A percentile compares a stretch with the other conserved stretches of the same genome.
Evolutionary conservation across 805 yeast genomes (phyloP).

Genomic region (Saturnispora hagleri): DNA sequence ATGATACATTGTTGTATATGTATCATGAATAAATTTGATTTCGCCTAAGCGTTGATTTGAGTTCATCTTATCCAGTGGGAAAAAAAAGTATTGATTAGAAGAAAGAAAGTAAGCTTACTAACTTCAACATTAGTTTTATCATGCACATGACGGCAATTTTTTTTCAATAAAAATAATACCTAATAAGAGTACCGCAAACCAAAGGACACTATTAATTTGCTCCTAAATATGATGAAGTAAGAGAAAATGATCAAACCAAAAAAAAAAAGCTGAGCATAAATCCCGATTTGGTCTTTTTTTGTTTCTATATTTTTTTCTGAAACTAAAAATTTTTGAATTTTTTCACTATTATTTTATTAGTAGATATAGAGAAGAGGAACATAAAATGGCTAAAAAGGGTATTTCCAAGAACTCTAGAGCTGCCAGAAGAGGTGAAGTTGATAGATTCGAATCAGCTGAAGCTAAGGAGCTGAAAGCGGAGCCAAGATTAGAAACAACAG

Average conservation of each 20-base stretch:
- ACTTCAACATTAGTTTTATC: not conserved
- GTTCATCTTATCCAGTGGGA: not conserved
- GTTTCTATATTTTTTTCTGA: not conserved
- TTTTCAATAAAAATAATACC: not conserved
- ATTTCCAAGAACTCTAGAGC: slow-evolving; percentile 68
- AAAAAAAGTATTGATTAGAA: not conserved
- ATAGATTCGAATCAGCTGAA: slow-evolving; percentile 25
- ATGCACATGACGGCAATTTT: not conserved
- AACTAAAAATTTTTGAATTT: not conserved
- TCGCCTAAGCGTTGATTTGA: not conserved
- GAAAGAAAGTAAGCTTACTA: not conserved
- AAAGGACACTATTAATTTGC: not conserved
- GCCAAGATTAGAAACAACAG: slow-evolving; percentile 53
- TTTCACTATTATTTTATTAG: not conserved
- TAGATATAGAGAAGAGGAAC: not conserved
- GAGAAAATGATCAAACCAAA: not conserved
- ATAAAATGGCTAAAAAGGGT: slow-evolving; percentile 11
- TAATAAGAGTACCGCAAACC: no score
- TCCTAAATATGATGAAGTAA: not conserved
- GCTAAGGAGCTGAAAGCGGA: slow-evolving; percentile 41
- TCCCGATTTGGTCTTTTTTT: not conserved
- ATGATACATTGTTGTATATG: slow-evolving; percentile 7
- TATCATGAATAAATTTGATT: not conserved
- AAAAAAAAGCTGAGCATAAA: not conserved
- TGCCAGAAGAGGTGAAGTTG: slow-evolving; percentile 58